These are phyloP conservation scores for Paspalum vaginatum DNA, from an alignment of 176 grass and related monocot species.

Conservation along the genomic window DNA sequence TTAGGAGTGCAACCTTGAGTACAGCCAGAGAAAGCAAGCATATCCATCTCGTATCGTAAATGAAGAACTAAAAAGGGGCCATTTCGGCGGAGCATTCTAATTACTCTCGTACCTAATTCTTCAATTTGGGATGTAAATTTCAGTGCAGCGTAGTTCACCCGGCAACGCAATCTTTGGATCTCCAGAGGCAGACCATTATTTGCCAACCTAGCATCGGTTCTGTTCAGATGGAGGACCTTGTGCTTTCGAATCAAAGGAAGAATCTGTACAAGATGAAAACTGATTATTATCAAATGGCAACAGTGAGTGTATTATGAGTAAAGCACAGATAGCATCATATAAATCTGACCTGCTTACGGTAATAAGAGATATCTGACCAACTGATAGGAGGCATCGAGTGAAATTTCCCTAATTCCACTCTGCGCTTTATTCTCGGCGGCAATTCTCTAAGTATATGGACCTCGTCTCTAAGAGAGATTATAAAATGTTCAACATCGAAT, in stretches of 20 bases:
- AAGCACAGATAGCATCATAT: not conserved
- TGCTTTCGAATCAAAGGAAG: constrained; percentile 84
- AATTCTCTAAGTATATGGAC: constrained; percentile 80
- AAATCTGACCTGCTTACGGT: constrained; percentile 67
- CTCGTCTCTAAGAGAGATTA: constrained; percentile 85
- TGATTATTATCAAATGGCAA: constrained; percentile 14
- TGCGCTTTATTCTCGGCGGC: constrained; percentile 66
- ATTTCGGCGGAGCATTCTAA: constrained; percentile 73
- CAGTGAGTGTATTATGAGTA: not conserved
- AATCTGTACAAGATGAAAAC: constrained; percentile 38
- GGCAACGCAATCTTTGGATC: constrained; percentile 84
- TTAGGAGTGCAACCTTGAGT: constrained; percentile 83
- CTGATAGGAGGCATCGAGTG: constrained; percentile 86
- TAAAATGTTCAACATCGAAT: constrained; percentile 95
- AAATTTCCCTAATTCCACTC: constrained; percentile 57
- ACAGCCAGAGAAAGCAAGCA: constrained; percentile 97
- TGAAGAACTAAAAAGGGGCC: constrained; percentile 95
- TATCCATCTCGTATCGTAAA: constrained; percentile 97
- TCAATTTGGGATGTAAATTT: constrained; percentile 90
- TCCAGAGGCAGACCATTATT: constrained; percentile 83
- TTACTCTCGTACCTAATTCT: constrained; percentile 72
- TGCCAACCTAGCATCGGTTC: constrained; percentile 88
- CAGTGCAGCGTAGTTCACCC: constrained; percentile 77
- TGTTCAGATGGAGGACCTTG: constrained; percentile 82
- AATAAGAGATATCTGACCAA: constrained; percentile 98